These are phyloP conservation scores for Aureobasidium sp. DNA, from an alignment of 2,329 filamentous ascomycete genomes.

Conservation along the genomic window DNA sequence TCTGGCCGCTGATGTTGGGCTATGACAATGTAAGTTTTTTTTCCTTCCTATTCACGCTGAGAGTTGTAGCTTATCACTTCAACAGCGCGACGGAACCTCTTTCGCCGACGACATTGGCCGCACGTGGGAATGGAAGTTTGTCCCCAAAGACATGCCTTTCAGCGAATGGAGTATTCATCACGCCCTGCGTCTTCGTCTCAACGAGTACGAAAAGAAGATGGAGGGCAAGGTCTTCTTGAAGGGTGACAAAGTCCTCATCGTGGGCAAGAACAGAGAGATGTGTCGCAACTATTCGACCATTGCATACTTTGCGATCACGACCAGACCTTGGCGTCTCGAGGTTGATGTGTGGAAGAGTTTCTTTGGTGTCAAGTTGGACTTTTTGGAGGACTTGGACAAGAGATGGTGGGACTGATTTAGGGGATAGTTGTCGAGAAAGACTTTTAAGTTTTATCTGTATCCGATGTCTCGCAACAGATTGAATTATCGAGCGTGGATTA, in stretches of 20 bases:
- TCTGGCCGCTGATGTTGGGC: constrained; percentile 44
- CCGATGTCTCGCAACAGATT: no score
- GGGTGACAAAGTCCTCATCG: constrained; percentile 41
- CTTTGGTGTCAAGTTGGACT: constrained; percentile 40
- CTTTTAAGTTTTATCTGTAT: no score
- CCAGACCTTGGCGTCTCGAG: constrained; percentile 44
- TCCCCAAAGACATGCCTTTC: constrained; percentile 42
- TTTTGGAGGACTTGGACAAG: constrained; percentile 38
- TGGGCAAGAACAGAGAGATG: constrained; percentile 39
- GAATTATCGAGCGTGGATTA: no score
- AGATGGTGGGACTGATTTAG: constrained; percentile 34
- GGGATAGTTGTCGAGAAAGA: no score
- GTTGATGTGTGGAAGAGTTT: constrained; percentile 48
- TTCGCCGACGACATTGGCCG: constrained; percentile 41
- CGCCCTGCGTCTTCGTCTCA: constrained; percentile 28
- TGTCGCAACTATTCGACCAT: constrained; percentile 34
- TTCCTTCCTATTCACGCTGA: no score
- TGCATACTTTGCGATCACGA: constrained; percentile 42
- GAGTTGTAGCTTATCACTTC: no score
- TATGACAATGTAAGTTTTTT: no score
- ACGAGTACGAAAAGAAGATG: constrained; percentile 29
- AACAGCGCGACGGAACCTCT: constrained; percentile 28
- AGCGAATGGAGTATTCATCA: constrained; percentile 41
- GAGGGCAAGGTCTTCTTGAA: constrained; percentile 35
- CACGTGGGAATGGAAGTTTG: constrained; percentile 44